Evolutionary conservation across 108 stramenopile genomes (phyloP).

Genomic region (Cylindrotheca fusiformis): DNA sequence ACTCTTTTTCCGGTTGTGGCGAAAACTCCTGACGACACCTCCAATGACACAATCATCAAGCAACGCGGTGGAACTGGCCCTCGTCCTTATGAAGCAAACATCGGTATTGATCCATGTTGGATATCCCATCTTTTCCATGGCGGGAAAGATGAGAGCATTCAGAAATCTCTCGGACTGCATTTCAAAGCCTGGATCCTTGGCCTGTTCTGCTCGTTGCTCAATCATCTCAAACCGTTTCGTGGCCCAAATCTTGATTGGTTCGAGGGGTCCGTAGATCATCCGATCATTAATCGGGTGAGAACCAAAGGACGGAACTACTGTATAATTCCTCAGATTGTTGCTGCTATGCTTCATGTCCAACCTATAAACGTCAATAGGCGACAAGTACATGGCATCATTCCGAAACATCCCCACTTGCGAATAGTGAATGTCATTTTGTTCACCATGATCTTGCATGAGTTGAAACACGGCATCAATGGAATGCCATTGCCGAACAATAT

Average conservation of each 20-base stretch:
- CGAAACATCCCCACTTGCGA: constrained; percentile 45
- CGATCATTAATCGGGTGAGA: too few species aligned
- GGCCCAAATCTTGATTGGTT: constrained; percentile 49
- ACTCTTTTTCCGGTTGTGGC: too few species aligned
- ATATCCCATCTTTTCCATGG: constrained; percentile 27
- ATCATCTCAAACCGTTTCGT: too few species aligned
- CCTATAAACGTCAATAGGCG: constrained; percentile 41
- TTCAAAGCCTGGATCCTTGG: constrained; percentile 23
- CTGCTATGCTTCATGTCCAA: constrained; percentile 15
- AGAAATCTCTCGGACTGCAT: constrained; percentile 47
- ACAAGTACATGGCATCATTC: too few species aligned
- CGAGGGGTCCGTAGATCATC: too few species aligned
- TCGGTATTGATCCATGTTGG: constrained; percentile 10
- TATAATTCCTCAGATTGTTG: constrained; percentile 15
- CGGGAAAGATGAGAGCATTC: constrained; percentile 27
- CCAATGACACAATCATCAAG: constrained; percentile 27
- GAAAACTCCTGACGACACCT: too few species aligned
- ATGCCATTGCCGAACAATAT: constrained; percentile 46
- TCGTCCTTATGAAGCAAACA: constrained; percentile 42
- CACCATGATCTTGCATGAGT: constrained; percentile 31
- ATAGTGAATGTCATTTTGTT: constrained; percentile 15
- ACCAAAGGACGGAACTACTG: constrained; percentile 26
- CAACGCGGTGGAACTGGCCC: constrained; percentile 34
- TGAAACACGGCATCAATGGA: too few species aligned
- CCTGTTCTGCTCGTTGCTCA: constrained; percentile 25